These are phyloP conservation scores for Sambucus nigra DNA, from an alignment of 129 eudicot genomes.

Conservation along the genomic window DNA sequence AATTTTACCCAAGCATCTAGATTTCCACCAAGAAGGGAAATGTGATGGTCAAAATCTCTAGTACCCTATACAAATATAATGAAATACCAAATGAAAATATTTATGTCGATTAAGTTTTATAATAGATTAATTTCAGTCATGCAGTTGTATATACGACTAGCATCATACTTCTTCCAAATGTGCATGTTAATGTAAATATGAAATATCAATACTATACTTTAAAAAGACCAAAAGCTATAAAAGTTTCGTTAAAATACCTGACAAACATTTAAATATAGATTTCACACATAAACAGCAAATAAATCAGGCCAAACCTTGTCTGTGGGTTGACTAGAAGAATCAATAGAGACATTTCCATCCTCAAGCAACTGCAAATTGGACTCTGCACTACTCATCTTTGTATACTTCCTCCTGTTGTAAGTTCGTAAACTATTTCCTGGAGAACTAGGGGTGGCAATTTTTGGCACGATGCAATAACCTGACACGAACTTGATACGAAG, in stretches of 20 bases:
- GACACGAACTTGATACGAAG: too few species aligned
- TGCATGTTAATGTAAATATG: neutral
- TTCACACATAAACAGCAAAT: neutral
- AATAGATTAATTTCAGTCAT: neutral
- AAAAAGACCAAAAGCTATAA: neutral
- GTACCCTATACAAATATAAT: too few species aligned
- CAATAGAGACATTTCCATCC: slow-evolving; percentile 6
- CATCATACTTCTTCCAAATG: neutral
- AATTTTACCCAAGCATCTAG: too few species aligned
- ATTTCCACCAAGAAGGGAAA: too few species aligned
- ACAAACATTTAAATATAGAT: neutral
- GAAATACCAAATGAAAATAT: too few species aligned
- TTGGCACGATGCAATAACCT: too few species aligned
- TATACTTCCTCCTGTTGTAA: slow-evolving; percentile 17
- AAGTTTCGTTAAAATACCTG: neutral
- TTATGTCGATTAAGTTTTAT: too few species aligned
- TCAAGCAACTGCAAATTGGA: neutral
- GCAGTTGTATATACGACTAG: neutral
- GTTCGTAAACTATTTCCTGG: slow-evolving; percentile 5
- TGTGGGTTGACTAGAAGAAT: neutral
- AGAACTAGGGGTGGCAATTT: neutral
- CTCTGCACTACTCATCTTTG: slow-evolving; percentile 10
- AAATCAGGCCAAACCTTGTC: slow-evolving; percentile 11
- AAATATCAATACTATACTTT: neutral
- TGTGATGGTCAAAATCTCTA: too few species aligned